Evolutionary conservation across 208 protist genomes (phyloP), one percentile per base, ranked within the genome.

Genomic region (Trypanosoma caninum): DNA sequence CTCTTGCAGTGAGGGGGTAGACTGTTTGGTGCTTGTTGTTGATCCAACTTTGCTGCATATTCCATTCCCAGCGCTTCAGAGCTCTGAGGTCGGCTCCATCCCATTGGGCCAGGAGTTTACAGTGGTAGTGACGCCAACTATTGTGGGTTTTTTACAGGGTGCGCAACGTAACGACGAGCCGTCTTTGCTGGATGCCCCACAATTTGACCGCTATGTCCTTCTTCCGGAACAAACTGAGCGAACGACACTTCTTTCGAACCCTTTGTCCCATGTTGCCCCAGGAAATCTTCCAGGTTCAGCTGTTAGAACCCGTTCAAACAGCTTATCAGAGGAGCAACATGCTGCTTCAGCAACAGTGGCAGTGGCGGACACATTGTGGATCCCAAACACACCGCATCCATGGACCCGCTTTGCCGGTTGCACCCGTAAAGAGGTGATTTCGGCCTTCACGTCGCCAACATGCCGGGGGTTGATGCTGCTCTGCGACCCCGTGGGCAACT

Each of bases 351-450:
- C 30, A 31, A 2, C 53, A 51, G 16, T 27, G 1, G 38, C 34
- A 28, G 22, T 7, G 14, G 35, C 22, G 44, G 28, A 14, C 18
- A n/a, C 22, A 5, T 37, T 0, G 18, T 56, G 27, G 3, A 3
- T 45, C 27, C 3, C 25, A 14, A 20, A 34, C 22, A 59, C 56
- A 45, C 2, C 34, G 3, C 8, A 45, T 20, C 31, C 48, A 16
- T 89, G 83, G 81, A 48, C 60, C 0, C 64, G 86, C 3, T 78
- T 81, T 58, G 40, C 48, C 27, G 87, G 87, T 16, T 89, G 87
- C 57, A 94, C 87, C 1, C 83, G 87, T 42, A 91, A 94, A 64
- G 83, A 89, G 59, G 66, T 94, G 13, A 75, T 91, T 30, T 71
- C 74, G 16, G 67, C 66, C 53, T 82, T 94, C 68, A 64, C 54